Evolutionary conservation across 2,329 filamentous ascomycete genomes (phyloP).

Genomic region (Fusarium virguliforme): DNA sequence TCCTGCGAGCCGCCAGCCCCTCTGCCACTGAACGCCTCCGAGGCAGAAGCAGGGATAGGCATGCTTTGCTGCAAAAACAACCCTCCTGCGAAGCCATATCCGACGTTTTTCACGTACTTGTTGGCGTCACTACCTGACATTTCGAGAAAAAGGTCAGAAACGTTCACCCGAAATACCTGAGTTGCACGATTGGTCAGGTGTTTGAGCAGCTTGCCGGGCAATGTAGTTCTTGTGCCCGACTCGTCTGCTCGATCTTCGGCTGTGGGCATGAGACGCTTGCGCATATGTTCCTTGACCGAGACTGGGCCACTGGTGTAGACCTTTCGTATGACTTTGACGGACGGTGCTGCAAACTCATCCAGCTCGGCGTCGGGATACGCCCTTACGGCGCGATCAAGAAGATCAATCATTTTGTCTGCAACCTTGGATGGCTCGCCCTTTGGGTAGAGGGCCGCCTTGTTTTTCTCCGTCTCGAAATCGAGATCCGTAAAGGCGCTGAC

Average conservation of each 20-base stretch:
- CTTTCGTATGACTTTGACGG: constrained; percentile 81
- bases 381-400: constrained; percentile 78
- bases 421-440: constrained; percentile 72
- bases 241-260: constrained; percentile 82
- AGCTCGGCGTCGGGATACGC: constrained; percentile 78
- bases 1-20: constrained; percentile 53
- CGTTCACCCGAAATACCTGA: constrained; percentile 80
- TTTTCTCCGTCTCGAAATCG: constrained; percentile 73
- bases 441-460: constrained; percentile 76
- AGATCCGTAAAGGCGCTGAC: constrained; percentile 88
- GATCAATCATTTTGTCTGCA: constrained; percentile 75
- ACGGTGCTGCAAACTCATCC: constrained; percentile 78
- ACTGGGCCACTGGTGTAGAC: constrained; percentile 80
- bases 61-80: constrained; percentile 91
- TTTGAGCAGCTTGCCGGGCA: constrained; percentile 83
- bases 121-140: constrained; percentile 85
- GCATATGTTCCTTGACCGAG: constrained; percentile 73
- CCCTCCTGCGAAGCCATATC: constrained; percentile 93
- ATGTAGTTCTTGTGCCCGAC: constrained; percentile 80
- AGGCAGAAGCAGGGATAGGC: constrained; percentile 77
- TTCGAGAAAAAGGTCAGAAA: constrained; percentile 88
- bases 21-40: constrained; percentile 61
- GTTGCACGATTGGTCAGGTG: constrained; percentile 82
- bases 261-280: constrained; percentile 79
- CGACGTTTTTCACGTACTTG: constrained; percentile 90